phyloP scores from a whole-genome alignment of 1,139 yeast genomes.

The Debaryomycetaceae sp. region DNA sequence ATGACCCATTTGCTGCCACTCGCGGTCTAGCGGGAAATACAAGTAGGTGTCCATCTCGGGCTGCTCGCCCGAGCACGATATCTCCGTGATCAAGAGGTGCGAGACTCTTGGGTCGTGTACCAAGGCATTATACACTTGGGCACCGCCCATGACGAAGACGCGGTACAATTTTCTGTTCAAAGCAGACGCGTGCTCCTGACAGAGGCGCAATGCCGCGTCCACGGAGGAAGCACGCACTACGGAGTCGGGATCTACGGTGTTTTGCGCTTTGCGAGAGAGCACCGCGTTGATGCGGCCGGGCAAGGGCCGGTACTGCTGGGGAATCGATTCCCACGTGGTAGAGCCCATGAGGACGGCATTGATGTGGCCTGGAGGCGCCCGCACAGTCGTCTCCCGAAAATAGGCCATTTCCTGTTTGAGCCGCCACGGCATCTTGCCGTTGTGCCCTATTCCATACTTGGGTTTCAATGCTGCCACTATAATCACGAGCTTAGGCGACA shows the following conservation, averaged over 20 bases:
- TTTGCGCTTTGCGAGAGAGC: constrained; percentile 38
- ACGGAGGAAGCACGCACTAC: constrained; percentile 37
- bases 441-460: constrained; percentile 70
- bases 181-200: constrained; percentile 6
- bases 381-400: constrained; percentile 63
- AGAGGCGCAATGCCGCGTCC: constrained; percentile 27
- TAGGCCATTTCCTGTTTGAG: constrained; percentile 76
- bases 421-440: constrained; percentile 84
- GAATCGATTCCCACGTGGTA: constrained; percentile 93
- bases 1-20: constrained; percentile 26
- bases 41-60: constrained; percentile 50
- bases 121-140: constrained; percentile 63
- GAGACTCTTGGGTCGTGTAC: constrained; percentile 35
- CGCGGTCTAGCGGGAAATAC: constrained; percentile 20
- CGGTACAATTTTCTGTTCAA: constrained; percentile 29
- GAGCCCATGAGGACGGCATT: constrained; percentile 96
- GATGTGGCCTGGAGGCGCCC: constrained; percentile 17
- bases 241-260: constrained; percentile 11
- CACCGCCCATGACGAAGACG: constrained; percentile 87
- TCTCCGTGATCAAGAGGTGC: constrained; percentile 66
- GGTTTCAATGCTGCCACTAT: constrained; percentile 85
- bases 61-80: constrained; percentile 20
- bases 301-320: constrained; percentile 72
- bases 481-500: constrained; percentile 24
- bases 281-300: constrained; percentile 68